Percentiles rank a stretch among this genome's conserved stretches.
phyloP scores from a whole-genome alignment of 2,329 filamentous ascomycete species.

The Colletotrichum sidae region DNA sequence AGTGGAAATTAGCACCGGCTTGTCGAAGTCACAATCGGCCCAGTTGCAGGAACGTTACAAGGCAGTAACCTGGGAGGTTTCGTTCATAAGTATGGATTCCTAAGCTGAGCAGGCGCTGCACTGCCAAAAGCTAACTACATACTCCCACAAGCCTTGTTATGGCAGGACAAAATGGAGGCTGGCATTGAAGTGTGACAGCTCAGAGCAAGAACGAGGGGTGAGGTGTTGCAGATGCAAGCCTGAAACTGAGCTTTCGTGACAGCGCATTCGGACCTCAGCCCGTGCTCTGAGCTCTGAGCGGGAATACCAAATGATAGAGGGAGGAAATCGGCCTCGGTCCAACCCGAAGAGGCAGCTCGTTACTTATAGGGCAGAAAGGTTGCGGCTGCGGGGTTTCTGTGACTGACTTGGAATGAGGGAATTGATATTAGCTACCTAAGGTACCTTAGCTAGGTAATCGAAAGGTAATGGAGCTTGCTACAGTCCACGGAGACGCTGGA shows the following conservation, averaged over 20 bases:
- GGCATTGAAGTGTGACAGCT: conserved; percentile 30
- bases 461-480: too few relatives aligned
- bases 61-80: too few relatives aligned
- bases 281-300: conserved; percentile 21
- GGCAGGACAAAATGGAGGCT: conserved; percentile 13
- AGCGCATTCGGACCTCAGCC: conserved; percentile 28
- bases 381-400: not conserved
- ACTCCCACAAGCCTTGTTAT: not conserved
- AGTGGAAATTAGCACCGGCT: not conserved
- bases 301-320: not conserved
- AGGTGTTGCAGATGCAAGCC: conserved; percentile 32
- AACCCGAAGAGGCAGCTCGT: conserved; percentile 33
- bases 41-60: too few relatives aligned
- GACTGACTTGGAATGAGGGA: not conserved
- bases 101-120: too few relatives aligned
- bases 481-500: too few relatives aligned
- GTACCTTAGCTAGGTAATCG: too few relatives aligned
- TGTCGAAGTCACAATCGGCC: not conserved
- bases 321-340: conserved; percentile 9
- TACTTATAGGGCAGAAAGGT: not conserved
- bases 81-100: too few relatives aligned
- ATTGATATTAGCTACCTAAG: not conserved
- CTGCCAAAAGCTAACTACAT: too few relatives aligned
- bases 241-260: conserved; percentile 34
- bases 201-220: conserved; percentile 24